Base-by-base conservation (phyloP, 164 flowering plant species). In the Piper betle region DNA sequence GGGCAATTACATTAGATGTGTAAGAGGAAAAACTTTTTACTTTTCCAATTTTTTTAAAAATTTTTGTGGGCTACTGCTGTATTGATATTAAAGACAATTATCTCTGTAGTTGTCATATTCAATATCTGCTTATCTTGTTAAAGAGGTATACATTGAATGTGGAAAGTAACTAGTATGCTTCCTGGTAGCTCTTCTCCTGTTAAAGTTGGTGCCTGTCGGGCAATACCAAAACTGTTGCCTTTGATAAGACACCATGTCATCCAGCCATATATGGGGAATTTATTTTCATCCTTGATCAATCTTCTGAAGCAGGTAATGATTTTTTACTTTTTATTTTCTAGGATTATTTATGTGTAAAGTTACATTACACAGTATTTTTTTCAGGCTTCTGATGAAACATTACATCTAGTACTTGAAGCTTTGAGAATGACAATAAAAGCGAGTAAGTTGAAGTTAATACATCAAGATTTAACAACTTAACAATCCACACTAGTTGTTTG, bases 381-480 rank as follows among this genome's bases (percentile, higher is more conserved):
- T 37, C 78, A 90, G 98, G 94, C 94, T 57, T 83, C 92, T 65
- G 96, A 90, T 73, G 98, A 90, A 67, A 86, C 94, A 25, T 74
- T 90, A 72, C 97, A 87, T 75, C 73, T 90, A 62, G 86, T 93
- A 62, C 89, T 93, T 61, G 98, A 93, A 74, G 85, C 98, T 57
- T 72, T 93, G 69, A 85, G 82, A 75, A 86, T 81, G 19, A 84
- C 88, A 53, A 75, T 90, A 20, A 81, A 59, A 73, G 85, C 94
- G 65, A 96, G 98, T 92, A 5, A 25, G 42, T 68, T 64, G 5
- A 25, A 37, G 11, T 64, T 39, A n/a, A 18, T 52, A 15, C 61
- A 12, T 70, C n/a, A 33, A 6, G 41, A 15, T 46, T 46, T 46
- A 46, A 25, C 33, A 25, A 25, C 33, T 25, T 25, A 25, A 25